phyloP scores from a whole-genome alignment of 2,329 filamentous ascomycete species.

The Knufia petricola region DNA sequence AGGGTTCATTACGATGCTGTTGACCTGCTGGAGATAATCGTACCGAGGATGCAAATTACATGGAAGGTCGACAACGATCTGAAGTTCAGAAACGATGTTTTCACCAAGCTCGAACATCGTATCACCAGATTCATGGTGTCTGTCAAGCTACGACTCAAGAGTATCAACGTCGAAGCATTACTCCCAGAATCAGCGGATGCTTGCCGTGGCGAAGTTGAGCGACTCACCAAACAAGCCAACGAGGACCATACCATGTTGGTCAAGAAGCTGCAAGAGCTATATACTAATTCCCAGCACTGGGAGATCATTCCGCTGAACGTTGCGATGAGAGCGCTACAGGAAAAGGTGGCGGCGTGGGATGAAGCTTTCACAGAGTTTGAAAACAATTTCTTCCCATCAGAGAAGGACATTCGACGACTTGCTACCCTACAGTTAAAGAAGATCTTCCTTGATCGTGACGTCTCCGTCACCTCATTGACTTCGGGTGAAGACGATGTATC shows the following conservation, averaged over 20 bases:
- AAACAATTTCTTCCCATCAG: slow-evolving; percentile 79
- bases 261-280: slow-evolving; percentile 74
- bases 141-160: slow-evolving; percentile 70
- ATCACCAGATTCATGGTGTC: slow-evolving; percentile 81
- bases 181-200: slow-evolving; percentile 75
- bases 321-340: slow-evolving; percentile 79
- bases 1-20: slow-evolving; percentile 89
- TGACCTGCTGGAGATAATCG: slow-evolving; percentile 85
- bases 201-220: slow-evolving; percentile 73
- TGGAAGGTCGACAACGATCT: slow-evolving; percentile 98
- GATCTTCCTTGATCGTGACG: slow-evolving; percentile 80
- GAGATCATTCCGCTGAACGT: slow-evolving; percentile 90
- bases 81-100: slow-evolving; percentile 86
- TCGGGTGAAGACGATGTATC: slow-evolving; percentile 59
- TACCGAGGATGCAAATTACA: slow-evolving; percentile 78
- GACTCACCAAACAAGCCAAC: slow-evolving; percentile 65
- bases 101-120: slow-evolving; percentile 66
- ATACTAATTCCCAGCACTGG: slow-evolving; percentile 90
- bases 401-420: slow-evolving; percentile 88
- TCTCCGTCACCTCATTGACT: slow-evolving; percentile 64
- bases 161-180: slow-evolving; percentile 85
- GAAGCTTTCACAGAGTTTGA: slow-evolving; percentile 84
- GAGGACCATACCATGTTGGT: slow-evolving; percentile 71
- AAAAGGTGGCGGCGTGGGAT: slow-evolving; percentile 91
- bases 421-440: slow-evolving; percentile 89